Evolutionary conservation across 495 filamentous ascomycete species (phyloP).

Genomic region (Xylaria curta): DNA sequence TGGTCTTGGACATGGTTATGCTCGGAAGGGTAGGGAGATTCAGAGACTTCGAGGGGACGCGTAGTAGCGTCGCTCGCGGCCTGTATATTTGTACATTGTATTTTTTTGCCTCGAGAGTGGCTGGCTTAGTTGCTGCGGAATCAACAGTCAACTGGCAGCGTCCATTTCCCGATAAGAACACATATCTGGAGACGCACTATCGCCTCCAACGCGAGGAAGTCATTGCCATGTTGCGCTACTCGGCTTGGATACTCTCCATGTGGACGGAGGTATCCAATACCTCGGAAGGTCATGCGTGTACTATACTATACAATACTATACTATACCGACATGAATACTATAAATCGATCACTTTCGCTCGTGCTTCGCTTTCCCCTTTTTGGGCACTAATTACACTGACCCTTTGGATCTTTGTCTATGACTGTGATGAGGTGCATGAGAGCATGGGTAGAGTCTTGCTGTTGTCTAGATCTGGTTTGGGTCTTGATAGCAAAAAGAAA

Average conservation of each 20-base stretch:
- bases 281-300: constrained; percentile 1
- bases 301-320: not conserved
- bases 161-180: constrained; percentile 53
- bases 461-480: too few relatives aligned
- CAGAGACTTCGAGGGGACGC: constrained; percentile 26
- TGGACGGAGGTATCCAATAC: not conserved
- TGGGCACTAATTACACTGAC: too few relatives aligned
- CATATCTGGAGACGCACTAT: constrained; percentile 70
- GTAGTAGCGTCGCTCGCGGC: not conserved
- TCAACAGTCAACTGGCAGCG: constrained; percentile 42
- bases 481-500: too few relatives aligned
- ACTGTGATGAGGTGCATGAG: too few relatives aligned
- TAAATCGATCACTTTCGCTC: not conserved
- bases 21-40: constrained; percentile 32
- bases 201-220: constrained; percentile 70
- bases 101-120: not conserved
- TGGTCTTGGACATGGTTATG: constrained; percentile 43
- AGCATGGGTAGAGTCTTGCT: too few relatives aligned
- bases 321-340: not conserved
- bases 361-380: too few relatives aligned
- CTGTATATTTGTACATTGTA: constrained; percentile 17
- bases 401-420: too few relatives aligned
- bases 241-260: constrained; percentile 36
- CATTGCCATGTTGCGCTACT: constrained; percentile 63
- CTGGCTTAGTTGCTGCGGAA: not conserved